These are phyloP conservation scores for Zygosaccharomyces pseudobailii DNA, from an alignment of 1,139 yeast species.

Conservation along the genomic window DNA sequence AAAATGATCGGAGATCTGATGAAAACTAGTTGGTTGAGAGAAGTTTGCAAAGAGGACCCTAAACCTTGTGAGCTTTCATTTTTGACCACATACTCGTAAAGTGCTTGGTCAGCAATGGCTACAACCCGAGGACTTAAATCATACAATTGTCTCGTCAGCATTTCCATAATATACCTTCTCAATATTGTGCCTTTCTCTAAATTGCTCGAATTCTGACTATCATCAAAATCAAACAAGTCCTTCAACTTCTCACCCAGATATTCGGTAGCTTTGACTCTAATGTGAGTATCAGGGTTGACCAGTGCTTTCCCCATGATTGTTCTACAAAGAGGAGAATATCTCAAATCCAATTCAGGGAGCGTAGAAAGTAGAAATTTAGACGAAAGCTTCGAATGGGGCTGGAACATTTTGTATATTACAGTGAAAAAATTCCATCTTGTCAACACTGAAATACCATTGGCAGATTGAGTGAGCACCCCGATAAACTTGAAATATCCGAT, in stretches of 20 bases:
- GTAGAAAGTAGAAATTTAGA: slow-evolving; percentile 53
- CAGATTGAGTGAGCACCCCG: slow-evolving; percentile 61
- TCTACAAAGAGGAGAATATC: slow-evolving; percentile 62
- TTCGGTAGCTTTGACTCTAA: slow-evolving; percentile 55
- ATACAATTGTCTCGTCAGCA: slow-evolving; percentile 65
- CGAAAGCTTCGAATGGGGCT: slow-evolving; percentile 48
- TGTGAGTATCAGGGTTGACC: slow-evolving; percentile 47
- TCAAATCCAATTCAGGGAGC: slow-evolving; percentile 58
- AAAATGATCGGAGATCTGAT: slow-evolving; percentile 42
- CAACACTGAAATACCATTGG: slow-evolving; percentile 61
- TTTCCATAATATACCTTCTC: slow-evolving; percentile 38
- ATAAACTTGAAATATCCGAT: slow-evolving; percentile 74
- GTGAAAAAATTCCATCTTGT: slow-evolving; percentile 84
- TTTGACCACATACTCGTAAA: slow-evolving; percentile 44
- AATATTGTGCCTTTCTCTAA: slow-evolving; percentile 10
- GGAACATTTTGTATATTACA: slow-evolving; percentile 68
- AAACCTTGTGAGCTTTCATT: slow-evolving; percentile 33
- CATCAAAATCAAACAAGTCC: slow-evolving; percentile 11
- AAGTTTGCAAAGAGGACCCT: slow-evolving; percentile 23
- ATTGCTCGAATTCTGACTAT: slow-evolving; percentile 27
- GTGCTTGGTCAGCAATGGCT: slow-evolving; percentile 48
- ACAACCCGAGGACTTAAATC: slow-evolving; percentile 59
- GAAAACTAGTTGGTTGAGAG: slow-evolving; percentile 33
- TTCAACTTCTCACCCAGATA: slow-evolving; percentile 40
- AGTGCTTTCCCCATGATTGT: slow-evolving; percentile 62